Base-by-base conservation (phyloP, 1,284 basidiomycete genomes). In the Malassezia sp. region DNA sequence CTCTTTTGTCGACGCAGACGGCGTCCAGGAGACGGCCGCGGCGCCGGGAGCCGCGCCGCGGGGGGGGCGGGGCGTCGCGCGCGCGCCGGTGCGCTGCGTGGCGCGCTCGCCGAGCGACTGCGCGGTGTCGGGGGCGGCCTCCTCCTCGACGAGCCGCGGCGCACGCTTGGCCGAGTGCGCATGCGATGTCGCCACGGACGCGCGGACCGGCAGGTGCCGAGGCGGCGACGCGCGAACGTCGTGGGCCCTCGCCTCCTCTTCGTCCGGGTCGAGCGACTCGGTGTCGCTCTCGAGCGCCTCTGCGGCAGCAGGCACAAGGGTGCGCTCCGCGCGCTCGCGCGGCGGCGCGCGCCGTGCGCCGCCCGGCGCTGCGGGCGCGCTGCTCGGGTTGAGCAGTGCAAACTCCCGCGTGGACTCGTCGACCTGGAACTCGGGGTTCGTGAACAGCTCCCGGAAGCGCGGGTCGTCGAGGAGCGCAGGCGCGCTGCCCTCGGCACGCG, bases 381-480 rank as follows among this genome's bases (percentile, higher is more conserved):
- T 74, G 7, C 85, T 89, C 4, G 93, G 91, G 70, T 97, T 91
- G 70, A 95, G 78, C 58, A 96, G 73, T 18, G 83, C 83, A 67
- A 78, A 99, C 73, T 96, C 93, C 65, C 84, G 77, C 55, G 76
- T 85, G 32, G 73, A 77, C 73, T 89, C 83, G 71, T 97, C 90
- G 57, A 99, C 85, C 66, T 85, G 78, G 71, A 86, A 99, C 50
- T 85, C 85, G n/a, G 87, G 83, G 65, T 96, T 82, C 71, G 85
- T 81, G 73, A 93, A 99, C 37, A 99, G 76, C 43, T 82, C 83
- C 46, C 81, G 76, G 78, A 97, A 97, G 54, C 93, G 83, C 45
- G 83, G 79, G 72, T 97, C 93, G 38, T 74, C 79, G 52, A 96
- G 78, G 54, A 97, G 72, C 42, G 52, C 71, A n/a, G n/a, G n/a